A percentile compares a stretch with the other conserved stretches of the same genome.
Evolutionary conservation across 1,284 basidiomycete species (phyloP).

Genomic region (Sporisorium exsertum): DNA sequence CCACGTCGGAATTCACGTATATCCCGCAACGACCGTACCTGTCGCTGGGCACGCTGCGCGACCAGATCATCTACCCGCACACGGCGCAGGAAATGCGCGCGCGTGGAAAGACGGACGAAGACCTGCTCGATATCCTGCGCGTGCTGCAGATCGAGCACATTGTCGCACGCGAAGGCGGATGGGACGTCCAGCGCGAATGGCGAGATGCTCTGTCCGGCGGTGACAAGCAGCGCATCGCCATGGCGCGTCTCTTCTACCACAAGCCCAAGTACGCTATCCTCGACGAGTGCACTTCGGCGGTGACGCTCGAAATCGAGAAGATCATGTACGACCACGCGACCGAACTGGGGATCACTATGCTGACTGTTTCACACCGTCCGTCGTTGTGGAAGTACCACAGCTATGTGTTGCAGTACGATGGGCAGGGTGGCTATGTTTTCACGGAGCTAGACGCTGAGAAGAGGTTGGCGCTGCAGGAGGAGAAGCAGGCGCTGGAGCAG

Average conservation of each 20-base stretch:
- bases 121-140: slow-evolving; percentile 80
- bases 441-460: slow-evolving; percentile 91
- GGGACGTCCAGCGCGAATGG: slow-evolving; percentile 91
- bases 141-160: slow-evolving; percentile 88
- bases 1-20: slow-evolving; percentile 87
- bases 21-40: slow-evolving; percentile 97
- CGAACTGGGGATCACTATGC: slow-evolving; percentile 68
- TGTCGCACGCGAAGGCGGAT: slow-evolving; percentile 95
- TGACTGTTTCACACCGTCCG: slow-evolving; percentile 73
- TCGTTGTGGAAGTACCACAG: slow-evolving; percentile 93
- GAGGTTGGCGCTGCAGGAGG: slow-evolving; percentile 89
- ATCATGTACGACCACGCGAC: slow-evolving; percentile 96
- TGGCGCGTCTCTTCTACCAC: slow-evolving; percentile 97
- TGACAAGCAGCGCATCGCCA: slow-evolving; percentile 83
- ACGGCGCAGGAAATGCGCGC: slow-evolving; percentile 73
- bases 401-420: slow-evolving; percentile 79
- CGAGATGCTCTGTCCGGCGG: slow-evolving; percentile 88
- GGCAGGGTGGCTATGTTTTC: slow-evolving; percentile 76
- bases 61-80: slow-evolving; percentile 87
- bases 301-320: slow-evolving; percentile 91
- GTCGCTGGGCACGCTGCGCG: slow-evolving; percentile 89
- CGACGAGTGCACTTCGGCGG: slow-evolving; percentile 94
- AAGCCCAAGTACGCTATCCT: slow-evolving; percentile 95
- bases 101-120: slow-evolving; percentile 74
- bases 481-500: slow-evolving; percentile 75